A percentile compares a stretch with the other conserved stretches of the same genome.
Conservation (phyloP, 1,139 yeast species). For the Maudiozyma humilis region DNA sequence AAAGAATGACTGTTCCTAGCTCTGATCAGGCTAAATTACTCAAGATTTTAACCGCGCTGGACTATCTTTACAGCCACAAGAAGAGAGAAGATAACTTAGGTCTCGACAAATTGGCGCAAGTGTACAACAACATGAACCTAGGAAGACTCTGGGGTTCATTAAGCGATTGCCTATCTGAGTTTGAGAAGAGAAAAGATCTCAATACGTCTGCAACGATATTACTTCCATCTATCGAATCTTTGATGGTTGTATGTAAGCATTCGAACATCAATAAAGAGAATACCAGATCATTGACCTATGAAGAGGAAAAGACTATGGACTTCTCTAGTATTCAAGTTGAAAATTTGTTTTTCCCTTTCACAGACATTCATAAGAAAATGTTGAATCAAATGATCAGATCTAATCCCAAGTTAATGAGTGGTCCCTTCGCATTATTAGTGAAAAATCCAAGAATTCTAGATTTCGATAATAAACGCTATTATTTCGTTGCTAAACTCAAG, state of each 20-base stretch:
- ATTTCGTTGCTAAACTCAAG: slow-evolving; percentile 69
- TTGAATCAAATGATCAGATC: slow-evolving; percentile 87
- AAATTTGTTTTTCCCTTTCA: slow-evolving; percentile 72
- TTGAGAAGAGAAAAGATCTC: slow-evolving; percentile 34
- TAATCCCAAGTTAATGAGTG: slow-evolving; percentile 91
- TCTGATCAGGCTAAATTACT: slow-evolving; percentile 84
- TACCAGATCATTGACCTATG: slow-evolving; percentile 35
- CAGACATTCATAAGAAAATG: slow-evolving; percentile 83
- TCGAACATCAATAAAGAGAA: slow-evolving; percentile 53
- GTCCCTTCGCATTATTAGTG: slow-evolving; percentile 87
- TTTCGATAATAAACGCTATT: slow-evolving; percentile 87
- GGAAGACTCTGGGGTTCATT: slow-evolving; percentile 83
- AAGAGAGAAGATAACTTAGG: slow-evolving; percentile 26
- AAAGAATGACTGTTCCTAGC: slow-evolving; percentile 68
- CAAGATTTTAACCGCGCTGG: slow-evolving; percentile 80
- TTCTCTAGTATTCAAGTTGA: slow-evolving; percentile 72
- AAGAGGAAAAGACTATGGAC: slow-evolving; percentile 56
- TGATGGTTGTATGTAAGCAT: slow-evolving; percentile 93
- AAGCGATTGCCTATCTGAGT: slow-evolving; percentile 60
- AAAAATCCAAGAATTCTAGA: slow-evolving; percentile 85
- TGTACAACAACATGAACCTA: slow-evolving; percentile 61
- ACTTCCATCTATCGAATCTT: slow-evolving; percentile 79
- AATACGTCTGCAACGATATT: slow-evolving; percentile 72
- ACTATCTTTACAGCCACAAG: slow-evolving; percentile 51
- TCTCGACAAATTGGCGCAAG: slow-evolving; percentile 38